Conservation (phyloP, 768 basidiomycete genomes). For the Fomitopsis pulvina region DNA sequence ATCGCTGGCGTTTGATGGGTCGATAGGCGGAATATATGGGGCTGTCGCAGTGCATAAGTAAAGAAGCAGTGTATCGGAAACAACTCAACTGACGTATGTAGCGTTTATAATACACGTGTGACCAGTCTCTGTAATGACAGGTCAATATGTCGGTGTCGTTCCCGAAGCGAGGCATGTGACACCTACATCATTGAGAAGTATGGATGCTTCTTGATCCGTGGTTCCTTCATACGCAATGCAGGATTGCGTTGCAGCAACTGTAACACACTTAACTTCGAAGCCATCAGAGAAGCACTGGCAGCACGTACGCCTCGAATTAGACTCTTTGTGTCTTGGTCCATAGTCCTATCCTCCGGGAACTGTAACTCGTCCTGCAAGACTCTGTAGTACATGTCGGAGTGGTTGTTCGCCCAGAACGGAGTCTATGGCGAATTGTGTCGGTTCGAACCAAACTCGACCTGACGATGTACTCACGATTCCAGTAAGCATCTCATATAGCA, state of each 20-base stretch:
- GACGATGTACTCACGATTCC: constrained; percentile 67
- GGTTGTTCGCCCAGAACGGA: constrained; percentile 89
- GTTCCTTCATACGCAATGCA: constrained; percentile 83
- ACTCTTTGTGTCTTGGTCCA: constrained; percentile 93
- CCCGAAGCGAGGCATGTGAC: no score
- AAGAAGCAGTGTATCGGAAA: neutral
- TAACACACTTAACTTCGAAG: neutral
- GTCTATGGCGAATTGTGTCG: constrained; percentile 44
- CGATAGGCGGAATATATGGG: constrained; percentile 89
- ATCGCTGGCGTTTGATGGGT: constrained; percentile 88
- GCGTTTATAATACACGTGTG: constrained; percentile 89
- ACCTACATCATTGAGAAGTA: constrained; percentile 93
- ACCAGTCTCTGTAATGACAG: constrained; percentile 86
- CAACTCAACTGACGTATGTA: constrained; percentile 76
- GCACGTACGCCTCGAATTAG: constrained; percentile 84
- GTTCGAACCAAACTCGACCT: constrained; percentile 7
- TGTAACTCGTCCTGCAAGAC: constrained; percentile 86
- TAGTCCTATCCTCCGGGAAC: constrained; percentile 86
- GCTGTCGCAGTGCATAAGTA: constrained; percentile 35
- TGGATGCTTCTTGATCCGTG: constrained; percentile 87
- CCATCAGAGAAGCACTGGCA: constrained; percentile 1
- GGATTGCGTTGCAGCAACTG: constrained; percentile 94
- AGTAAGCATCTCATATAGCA: constrained; percentile 95
- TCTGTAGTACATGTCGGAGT: constrained; percentile 91
- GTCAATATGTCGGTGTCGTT: no score